A percentile compares a stretch with the other conserved stretches of the same genome.
Evolutionary conservation across 176 grass and related monocot species (phyloP).

Genomic region (Alloteropsis semialata): DNA sequence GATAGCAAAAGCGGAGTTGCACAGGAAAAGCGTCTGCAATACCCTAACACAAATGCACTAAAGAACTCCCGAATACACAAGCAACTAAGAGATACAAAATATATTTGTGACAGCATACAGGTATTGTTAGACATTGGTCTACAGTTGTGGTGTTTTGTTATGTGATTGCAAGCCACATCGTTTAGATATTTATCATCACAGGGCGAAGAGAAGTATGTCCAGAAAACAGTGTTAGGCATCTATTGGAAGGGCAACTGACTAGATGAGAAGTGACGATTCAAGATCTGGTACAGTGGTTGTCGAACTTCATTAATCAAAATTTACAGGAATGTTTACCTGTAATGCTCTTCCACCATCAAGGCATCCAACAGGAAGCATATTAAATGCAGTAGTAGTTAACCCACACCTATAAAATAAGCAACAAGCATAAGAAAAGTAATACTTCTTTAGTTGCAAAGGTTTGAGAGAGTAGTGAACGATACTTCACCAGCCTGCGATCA

Average conservation of each 20-base stretch:
- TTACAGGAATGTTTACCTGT: conserved; percentile 51
- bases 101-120: not conserved
- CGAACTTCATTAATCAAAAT: not conserved
- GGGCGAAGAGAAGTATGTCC: not conserved
- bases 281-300: not conserved
- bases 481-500: conserved; percentile 98
- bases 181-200: not conserved
- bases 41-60: not conserved
- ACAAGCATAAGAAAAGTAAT: conserved; percentile 28
- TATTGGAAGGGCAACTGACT: not conserved
- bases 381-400: conserved; percentile 93
- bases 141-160: not conserved
- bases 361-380: conserved; percentile 96
- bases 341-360: conserved; percentile 98
- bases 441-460: not conserved
- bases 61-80: not conserved
- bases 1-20: not conserved
- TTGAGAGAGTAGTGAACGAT: conserved; percentile 25
- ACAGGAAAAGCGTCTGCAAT: not conserved
- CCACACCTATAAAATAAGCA: conserved; percentile 74
- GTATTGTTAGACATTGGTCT: not conserved
- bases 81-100: not conserved
- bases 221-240: conserved; percentile 10
- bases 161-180: not conserved
- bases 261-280: not conserved